A percentile compares a stretch with the other conserved stretches of the same genome.
phyloP scores from a whole-genome alignment of 805 yeast species.

The Schwanniomyces sp. region DNA sequence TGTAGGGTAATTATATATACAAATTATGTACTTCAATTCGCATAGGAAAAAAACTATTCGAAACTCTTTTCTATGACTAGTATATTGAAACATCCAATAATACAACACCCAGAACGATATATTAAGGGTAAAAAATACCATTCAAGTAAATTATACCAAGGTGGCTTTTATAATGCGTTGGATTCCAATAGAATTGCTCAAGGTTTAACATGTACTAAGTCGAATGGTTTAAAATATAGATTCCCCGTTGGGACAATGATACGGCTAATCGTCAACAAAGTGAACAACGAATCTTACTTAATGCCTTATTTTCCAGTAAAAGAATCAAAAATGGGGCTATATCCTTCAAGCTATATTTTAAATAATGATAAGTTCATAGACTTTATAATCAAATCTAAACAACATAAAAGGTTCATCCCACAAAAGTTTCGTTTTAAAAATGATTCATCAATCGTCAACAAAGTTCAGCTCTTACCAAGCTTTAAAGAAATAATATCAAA shows the following conservation, averaged over 20 bases:
- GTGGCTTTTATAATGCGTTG: slow-evolving; percentile 17
- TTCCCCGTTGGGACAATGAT: slow-evolving; percentile 26
- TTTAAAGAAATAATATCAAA: slow-evolving; percentile 9
- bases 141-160: slow-evolving; percentile 15
- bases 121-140: slow-evolving; percentile 21
- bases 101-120: slow-evolving; percentile 30
- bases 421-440: slow-evolving; percentile 22
- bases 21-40: slow-evolving; percentile 11
- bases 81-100: slow-evolving; percentile 26
- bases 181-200: slow-evolving; percentile 28
- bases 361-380: slow-evolving; percentile 20
- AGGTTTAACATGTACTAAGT: slow-evolving; percentile 21
- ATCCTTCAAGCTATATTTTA: slow-evolving; percentile 26
- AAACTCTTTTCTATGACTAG: background rate
- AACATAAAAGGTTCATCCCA: slow-evolving; percentile 24
- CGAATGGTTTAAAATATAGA: slow-evolving; percentile 19
- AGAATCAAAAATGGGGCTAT: slow-evolving; percentile 10
- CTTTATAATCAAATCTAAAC: slow-evolving; percentile 12
- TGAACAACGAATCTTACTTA: slow-evolving; percentile 8
- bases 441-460: slow-evolving; percentile 7
- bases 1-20: slow-evolving; percentile 4
- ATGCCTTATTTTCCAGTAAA: slow-evolving; percentile 16
- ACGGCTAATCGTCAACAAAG: slow-evolving; percentile 7
- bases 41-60: background rate
- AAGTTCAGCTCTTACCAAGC: slow-evolving; percentile 7